Evolutionary conservation across 129 eudicot genomes (phyloP).

Genomic region (Tanacetum coccineum): DNA sequence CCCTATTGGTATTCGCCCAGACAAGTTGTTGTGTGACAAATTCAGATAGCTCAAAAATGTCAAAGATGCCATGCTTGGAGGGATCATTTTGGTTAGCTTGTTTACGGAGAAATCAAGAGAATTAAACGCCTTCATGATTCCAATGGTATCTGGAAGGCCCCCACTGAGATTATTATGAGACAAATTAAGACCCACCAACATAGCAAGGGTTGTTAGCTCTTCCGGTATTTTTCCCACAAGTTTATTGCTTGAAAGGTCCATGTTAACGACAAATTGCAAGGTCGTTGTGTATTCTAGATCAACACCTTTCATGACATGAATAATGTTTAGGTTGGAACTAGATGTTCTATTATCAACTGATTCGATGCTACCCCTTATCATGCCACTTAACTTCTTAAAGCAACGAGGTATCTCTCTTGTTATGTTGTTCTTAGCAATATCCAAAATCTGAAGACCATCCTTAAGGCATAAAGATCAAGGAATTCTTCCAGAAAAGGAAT

Average conservation of each 20-base stretch:
- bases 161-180: background rate
- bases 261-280: background rate
- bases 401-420: constrained; percentile 29
- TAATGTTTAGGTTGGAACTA: background rate
- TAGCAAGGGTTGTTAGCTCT: background rate
- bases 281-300: constrained; percentile 2
- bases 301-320: constrained; percentile 24
- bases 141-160: background rate
- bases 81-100: background rate
- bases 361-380: background rate
- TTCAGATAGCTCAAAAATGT: constrained; percentile 1
- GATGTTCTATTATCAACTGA: background rate
- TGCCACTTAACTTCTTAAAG: constrained; percentile 19
- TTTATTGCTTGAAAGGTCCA: too few relatives aligned
- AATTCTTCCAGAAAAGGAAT: constrained; percentile 22
- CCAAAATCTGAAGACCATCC: constrained; percentile 18
- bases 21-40: background rate
- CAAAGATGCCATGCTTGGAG: constrained; percentile 2
- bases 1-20: background rate
- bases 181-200: constrained; percentile 5
- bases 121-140: background rate
- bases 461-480: constrained; percentile 24
- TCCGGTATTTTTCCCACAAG: background rate
- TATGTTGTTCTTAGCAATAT: constrained; percentile 24
- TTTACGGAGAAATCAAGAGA: constrained; percentile 5